Percentiles rank a stretch among this genome's conserved stretches.
Evolutionary conservation across 1,284 basidiomycete genomes (phyloP).

Genomic region (Blastosporella zonata): DNA sequence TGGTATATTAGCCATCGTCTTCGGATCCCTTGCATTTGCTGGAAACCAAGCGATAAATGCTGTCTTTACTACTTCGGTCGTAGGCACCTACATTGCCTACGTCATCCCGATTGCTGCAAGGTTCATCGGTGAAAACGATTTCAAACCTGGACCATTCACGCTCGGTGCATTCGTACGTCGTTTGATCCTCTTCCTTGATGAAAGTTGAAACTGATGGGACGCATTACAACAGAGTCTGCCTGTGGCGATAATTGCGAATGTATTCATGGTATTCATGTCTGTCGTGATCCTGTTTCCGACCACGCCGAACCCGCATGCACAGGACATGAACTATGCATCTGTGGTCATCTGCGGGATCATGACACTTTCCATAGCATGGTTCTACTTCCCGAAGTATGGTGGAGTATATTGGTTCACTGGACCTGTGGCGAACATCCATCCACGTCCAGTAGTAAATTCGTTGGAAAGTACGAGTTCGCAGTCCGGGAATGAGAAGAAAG

Average conservation of each 20-base stretch:
- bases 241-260: conserved; percentile 45
- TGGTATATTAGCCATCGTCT: conserved; percentile 39
- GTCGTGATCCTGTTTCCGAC: conserved; percentile 59
- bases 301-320: conserved; percentile 39
- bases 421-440: background rate
- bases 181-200: background rate
- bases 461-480: too few species aligned
- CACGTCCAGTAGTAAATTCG: too few species aligned
- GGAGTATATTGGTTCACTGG: background rate
- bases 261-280: conserved; percentile 60
- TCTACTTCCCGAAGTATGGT: conserved; percentile 3
- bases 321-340: conserved; percentile 65
- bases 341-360: conserved; percentile 40
- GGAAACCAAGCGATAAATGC: conserved; percentile 65
- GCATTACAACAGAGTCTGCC: conserved; percentile 45
- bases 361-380: conserved; percentile 1
- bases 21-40: conserved; percentile 65
- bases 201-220: background rate
- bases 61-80: conserved; percentile 60
- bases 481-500: background rate
- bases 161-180: conserved; percentile 58
- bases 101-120: conserved; percentile 52
- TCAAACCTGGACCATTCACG: conserved; percentile 65
- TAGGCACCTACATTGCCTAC: conserved; percentile 61
- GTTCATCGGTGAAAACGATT: conserved; percentile 50